Base-by-base conservation (phyloP, 768 basidiomycete genomes). In the Vararia minispora region DNA sequence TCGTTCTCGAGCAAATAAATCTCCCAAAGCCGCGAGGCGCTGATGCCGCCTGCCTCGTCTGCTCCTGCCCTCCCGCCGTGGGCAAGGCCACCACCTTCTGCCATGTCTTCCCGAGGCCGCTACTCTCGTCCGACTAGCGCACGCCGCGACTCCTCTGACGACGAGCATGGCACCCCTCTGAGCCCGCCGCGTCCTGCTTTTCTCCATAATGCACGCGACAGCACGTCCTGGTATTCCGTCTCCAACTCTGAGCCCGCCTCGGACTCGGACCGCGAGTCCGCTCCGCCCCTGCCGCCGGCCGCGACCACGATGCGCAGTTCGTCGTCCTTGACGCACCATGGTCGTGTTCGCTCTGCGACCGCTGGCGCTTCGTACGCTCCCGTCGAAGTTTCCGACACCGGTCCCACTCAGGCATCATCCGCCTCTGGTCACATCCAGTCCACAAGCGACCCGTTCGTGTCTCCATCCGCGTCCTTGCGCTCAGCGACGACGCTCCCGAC, bases 251-350 rank as follows among this genome's bases (percentile, higher is more conserved):
- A 60, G 12, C 49, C 49, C 37, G 37, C 41, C 24, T 55, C 53
- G 8, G 60, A 58, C 41, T 57, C 62, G 0, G 58, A 59, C 27
- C 52, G 45, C 27, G 55, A 55, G 20, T 16, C 40, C 2, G 41
- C 57, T n/a, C 17, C 53, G 0, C 53, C 2, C 41, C 50, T 12
- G 31, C 50, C 39, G n/a, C 22, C 37, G 48, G 50, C 22, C 56
- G 33, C 42, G 43, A 44, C 8, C 22, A 37, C 5, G 24, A 35
- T 26, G 6, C 25, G n/a, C n/a, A n/a, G n/a, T n/a, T n/a, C n/a
- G n/a, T n/a, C n/a, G n/a, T n/a, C n/a, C n/a, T n/a, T n/a, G n/a
- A n/a, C n/a, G n/a, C n/a, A n/a, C n/a, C n/a, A n/a, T n/a, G n/a
- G n/a, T n/a, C n/a, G n/a, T n/a, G n/a, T n/a, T n/a, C n/a, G n/a